Evolutionary conservation across 129 eudicot species (phyloP), one percentile per base, ranked within the genome.

Genomic region (Sambucus nigra): DNA sequence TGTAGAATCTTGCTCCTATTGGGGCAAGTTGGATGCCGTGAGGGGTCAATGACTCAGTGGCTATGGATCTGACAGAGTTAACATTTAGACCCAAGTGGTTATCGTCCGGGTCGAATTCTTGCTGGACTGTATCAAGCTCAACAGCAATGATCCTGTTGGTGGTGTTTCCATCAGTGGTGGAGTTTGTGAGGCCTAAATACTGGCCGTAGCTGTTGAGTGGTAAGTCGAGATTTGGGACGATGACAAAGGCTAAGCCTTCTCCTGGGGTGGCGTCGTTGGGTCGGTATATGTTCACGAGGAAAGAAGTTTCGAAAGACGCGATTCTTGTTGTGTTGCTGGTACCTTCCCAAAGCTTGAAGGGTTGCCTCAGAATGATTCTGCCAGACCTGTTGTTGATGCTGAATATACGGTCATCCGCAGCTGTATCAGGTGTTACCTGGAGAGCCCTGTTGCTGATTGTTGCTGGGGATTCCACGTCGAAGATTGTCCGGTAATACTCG

Each of bases 161-260:
- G 5, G 68, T 0, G 11, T 56, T 49, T 15, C 72, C 74, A 35
- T 89, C 93, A 0, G 77, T 51, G 17, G 77, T 47, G 8, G 45
- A 23, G 71, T 88, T 88, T 0, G 97, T 80, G 13, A 88, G 63
- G 12, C 97, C 97, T 0, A 88, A 69, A 25, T 45, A 89, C 62
- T 73, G 57, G 9, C 95, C 97, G 23, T 20, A 16, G 70, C 97
- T 89, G 38, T 65, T 56, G 0, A 5, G 15, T 0, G 92, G 93
- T 14, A 69, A 20, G 13, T 17, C 1, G 21, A 62, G 10, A 17
- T 63, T 17, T 0, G 97, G 95, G 0, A 78, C 76, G 42, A 89
- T 84, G 1, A 89, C 1, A 51, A 89, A 89, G 0, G 95, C 68
- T 0, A 89, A 0, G 0, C 97, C 97, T 67, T 84, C 97, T 0